Evolutionary conservation across 2,329 filamentous ascomycete species (phyloP).

Genomic region (Emmonsia crescens): DNA sequence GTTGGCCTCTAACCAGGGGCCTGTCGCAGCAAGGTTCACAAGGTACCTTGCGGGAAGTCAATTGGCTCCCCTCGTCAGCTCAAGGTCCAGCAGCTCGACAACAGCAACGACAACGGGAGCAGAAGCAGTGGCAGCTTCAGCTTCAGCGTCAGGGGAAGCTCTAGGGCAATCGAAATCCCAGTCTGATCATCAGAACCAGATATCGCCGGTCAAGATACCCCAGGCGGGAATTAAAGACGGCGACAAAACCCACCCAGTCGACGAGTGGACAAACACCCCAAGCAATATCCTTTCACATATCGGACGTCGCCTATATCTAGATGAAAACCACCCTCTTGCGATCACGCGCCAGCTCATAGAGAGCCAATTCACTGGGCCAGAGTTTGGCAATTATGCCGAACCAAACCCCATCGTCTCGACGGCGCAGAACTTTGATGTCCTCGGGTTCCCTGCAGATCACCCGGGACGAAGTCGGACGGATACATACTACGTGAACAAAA

Average conservation of each 20-base stretch:
- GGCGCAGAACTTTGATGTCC: slow-evolving; percentile 87
- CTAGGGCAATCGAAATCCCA: background rate
- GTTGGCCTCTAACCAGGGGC: slow-evolving; percentile 25
- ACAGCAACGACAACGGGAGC: slow-evolving; percentile 16
- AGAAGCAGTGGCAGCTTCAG: slow-evolving; percentile 5
- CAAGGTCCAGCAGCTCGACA: slow-evolving; percentile 26
- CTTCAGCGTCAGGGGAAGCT: background rate
- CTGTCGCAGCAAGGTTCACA: slow-evolving; percentile 14
- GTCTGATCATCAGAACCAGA: background rate
- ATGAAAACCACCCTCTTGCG: slow-evolving; percentile 75
- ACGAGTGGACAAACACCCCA: slow-evolving; percentile 79
- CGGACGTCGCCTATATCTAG: slow-evolving; percentile 72
- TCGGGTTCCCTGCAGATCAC: slow-evolving; percentile 81
- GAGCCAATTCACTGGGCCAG: slow-evolving; percentile 64
- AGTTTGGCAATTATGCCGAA: slow-evolving; percentile 65
- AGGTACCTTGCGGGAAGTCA: background rate
- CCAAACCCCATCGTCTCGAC: slow-evolving; percentile 77
- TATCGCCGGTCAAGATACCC: background rate
- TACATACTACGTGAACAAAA: slow-evolving; percentile 86
- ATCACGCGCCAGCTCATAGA: slow-evolving; percentile 91
- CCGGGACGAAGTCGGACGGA: slow-evolving; percentile 78
- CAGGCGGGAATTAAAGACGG: slow-evolving; percentile 26
- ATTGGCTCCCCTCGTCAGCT: slow-evolving; percentile 6
- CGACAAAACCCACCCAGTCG: slow-evolving; percentile 53
- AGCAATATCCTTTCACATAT: slow-evolving; percentile 63